Evolutionary conservation across 768 basidiomycete genomes (phyloP).

Genomic region (Pleurotus cornucopiae): DNA sequence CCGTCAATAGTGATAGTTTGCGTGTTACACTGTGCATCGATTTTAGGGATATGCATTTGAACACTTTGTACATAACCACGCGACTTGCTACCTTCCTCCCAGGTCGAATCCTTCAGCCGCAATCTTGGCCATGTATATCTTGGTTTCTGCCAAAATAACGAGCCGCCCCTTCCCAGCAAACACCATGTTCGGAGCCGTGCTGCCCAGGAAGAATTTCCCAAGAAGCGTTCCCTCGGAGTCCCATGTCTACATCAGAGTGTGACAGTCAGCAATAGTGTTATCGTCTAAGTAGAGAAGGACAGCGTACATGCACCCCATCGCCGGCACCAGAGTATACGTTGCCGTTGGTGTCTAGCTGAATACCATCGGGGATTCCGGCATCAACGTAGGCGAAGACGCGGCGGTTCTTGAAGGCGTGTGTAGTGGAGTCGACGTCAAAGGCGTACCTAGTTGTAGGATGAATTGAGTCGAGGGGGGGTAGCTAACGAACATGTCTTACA

Average conservation of each 20-base stretch:
- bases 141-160: constrained; percentile 43
- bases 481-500: constrained; percentile 36
- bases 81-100: not conserved
- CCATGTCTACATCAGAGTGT: constrained; percentile 39
- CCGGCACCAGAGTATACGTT: constrained; percentile 66
- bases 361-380: constrained; percentile 62
- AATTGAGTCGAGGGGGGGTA: not conserved
- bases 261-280: not conserved
- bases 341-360: constrained; percentile 57
- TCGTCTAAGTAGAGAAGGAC: not conserved
- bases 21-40: too few species aligned
- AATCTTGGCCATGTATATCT: constrained; percentile 41
- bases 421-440: constrained; percentile 58
- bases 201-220: constrained; percentile 59
- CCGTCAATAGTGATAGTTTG: too few species aligned
- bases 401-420: constrained; percentile 52
- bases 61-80: too few species aligned
- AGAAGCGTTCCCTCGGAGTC: constrained; percentile 49
- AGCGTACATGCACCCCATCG: constrained; percentile 58
- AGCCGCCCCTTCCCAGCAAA: constrained; percentile 39
- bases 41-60: too few species aligned
- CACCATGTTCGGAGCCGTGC: constrained; percentile 40
- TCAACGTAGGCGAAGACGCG: constrained; percentile 66
- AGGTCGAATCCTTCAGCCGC: constrained; percentile 25
- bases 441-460: constrained; percentile 42